Conservation (phyloP, 2,329 filamentous ascomycete species). For the Talaromyces islandicus region DNA sequence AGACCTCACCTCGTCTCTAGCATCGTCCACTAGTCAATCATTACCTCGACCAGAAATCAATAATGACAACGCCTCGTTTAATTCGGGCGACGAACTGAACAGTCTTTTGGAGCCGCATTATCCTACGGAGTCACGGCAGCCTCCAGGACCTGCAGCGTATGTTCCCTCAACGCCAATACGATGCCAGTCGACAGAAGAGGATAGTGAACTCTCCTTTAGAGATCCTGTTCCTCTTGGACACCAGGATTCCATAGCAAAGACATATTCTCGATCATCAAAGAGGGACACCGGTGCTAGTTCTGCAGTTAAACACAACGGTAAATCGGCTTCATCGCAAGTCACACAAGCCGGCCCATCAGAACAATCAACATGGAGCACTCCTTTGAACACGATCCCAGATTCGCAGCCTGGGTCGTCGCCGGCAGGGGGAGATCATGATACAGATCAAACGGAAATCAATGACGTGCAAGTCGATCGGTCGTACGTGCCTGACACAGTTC, state of each 20-base stretch:
- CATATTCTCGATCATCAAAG: neutral
- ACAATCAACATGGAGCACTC: slow-evolving; percentile 25
- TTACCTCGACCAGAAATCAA: neutral
- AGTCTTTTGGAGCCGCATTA: neutral
- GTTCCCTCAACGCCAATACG: neutral
- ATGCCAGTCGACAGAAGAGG: neutral
- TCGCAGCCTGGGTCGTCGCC: slow-evolving; percentile 24
- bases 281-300: neutral
- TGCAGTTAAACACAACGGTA: neutral
- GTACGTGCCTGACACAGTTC: slow-evolving; percentile 7
- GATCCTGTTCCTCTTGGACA: neutral
- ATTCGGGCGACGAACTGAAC: slow-evolving; percentile 12
- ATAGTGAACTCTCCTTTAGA: slow-evolving; percentile 7
- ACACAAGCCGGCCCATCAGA: neutral
- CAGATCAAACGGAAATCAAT: neutral
- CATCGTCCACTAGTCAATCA: neutral
- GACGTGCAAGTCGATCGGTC: slow-evolving; percentile 13
- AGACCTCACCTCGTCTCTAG: neutral
- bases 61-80: neutral
- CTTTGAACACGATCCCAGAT: slow-evolving; percentile 35
- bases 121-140: neutral
- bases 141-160: neutral
- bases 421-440: slow-evolving; percentile 1
- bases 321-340: neutral
- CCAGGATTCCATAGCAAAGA: neutral